Conservation (phyloP, 345 rosid genomes). For the Microcos paniculata region DNA sequence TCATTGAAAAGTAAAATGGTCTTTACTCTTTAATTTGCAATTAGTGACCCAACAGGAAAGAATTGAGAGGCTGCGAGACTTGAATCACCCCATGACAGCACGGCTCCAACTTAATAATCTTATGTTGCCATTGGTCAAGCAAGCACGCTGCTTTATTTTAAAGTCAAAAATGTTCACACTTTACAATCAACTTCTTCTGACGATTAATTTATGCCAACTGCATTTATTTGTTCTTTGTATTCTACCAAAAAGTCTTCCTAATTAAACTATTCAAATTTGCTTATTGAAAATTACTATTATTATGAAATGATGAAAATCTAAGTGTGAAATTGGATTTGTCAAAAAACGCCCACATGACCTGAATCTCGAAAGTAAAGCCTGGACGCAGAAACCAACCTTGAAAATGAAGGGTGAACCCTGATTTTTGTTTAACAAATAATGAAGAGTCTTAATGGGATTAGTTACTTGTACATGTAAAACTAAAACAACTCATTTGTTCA, state of each 20-base stretch:
- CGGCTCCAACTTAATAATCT: not conserved
- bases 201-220: not conserved
- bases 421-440: not conserved
- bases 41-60: not conserved
- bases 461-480: not conserved
- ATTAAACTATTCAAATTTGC: not conserved
- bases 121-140: not conserved
- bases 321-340: not conserved
- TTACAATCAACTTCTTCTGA: not conserved
- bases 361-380: not conserved
- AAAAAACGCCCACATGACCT: not conserved
- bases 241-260: not conserved
- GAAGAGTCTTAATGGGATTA: not conserved
- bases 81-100: slow-evolving; percentile 13
- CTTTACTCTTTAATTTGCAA: not conserved
- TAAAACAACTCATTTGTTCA: not conserved
- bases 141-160: not conserved
- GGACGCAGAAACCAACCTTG: not conserved
- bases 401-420: not conserved
- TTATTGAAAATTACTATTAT: not conserved
- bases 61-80: not conserved
- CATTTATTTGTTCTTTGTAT: not conserved
- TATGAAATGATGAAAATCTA: not conserved
- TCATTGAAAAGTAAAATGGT: not conserved
- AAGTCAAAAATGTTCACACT: slow-evolving; percentile 23